Conservation (phyloP, 805 yeast species). For the Ogataea haglerorum region DNA sequence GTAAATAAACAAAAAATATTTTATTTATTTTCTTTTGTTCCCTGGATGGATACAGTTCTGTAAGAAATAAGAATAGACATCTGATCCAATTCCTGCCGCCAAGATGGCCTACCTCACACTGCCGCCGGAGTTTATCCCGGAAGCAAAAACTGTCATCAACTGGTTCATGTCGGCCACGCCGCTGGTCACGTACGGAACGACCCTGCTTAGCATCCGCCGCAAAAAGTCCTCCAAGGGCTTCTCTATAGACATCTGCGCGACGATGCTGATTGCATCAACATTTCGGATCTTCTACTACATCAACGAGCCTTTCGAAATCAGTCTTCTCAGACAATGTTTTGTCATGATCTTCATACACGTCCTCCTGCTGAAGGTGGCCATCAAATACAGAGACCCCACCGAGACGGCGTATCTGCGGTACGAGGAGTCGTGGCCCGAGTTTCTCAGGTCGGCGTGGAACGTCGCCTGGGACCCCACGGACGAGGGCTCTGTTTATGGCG, state of each 20-base stretch:
- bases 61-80: not conserved
- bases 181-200: slow-evolving; percentile 80
- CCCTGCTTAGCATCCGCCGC: slow-evolving; percentile 63
- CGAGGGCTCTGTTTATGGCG: not conserved
- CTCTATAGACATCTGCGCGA: slow-evolving; percentile 88
- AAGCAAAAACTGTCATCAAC: slow-evolving; percentile 46
- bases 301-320: slow-evolving; percentile 76
- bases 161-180: slow-evolving; percentile 77
- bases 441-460: slow-evolving; percentile 15
- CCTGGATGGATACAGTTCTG: not conserved
- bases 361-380: slow-evolving; percentile 58
- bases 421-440: slow-evolving; percentile 29
- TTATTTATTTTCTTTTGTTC: slow-evolving; percentile 2
- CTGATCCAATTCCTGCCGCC: not conserved
- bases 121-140: slow-evolving; percentile 32
- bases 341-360: slow-evolving; percentile 83
- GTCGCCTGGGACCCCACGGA: not conserved
- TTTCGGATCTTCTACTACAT: slow-evolving; percentile 73
- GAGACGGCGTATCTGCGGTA: slow-evolving; percentile 33
- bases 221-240: slow-evolving; percentile 72
- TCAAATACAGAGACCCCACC: slow-evolving; percentile 48
- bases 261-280: slow-evolving; percentile 77
- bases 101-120: slow-evolving; percentile 30
- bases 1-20: not conserved
- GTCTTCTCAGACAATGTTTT: slow-evolving; percentile 72